These are phyloP conservation scores for Aureobasidium sp. DNA, from an alignment of 2,329 filamentous ascomycete species.

Conservation along the genomic window DNA sequence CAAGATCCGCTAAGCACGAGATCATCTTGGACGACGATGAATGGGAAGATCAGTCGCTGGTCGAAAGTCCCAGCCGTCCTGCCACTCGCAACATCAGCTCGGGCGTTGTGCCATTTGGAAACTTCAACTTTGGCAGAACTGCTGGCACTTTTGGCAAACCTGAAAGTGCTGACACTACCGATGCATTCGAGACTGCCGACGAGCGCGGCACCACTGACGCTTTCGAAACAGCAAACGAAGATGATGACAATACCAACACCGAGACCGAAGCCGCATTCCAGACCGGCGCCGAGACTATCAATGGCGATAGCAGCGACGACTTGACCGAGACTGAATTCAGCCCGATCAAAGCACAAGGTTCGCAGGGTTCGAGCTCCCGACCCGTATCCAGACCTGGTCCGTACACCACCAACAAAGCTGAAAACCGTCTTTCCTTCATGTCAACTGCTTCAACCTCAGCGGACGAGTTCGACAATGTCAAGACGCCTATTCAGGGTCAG, in stretches of 20 bases:
- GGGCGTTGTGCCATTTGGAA: slow-evolving; percentile 17
- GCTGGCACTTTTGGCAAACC: slow-evolving; percentile 23
- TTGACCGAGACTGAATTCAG: slow-evolving; percentile 75
- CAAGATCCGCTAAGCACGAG: slow-evolving; percentile 68
- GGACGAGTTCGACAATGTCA: slow-evolving; percentile 60
- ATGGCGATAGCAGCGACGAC: slow-evolving; percentile 64
- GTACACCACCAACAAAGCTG: slow-evolving; percentile 42
- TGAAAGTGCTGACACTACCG: slow-evolving; percentile 47
- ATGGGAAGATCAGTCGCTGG: slow-evolving; percentile 76
- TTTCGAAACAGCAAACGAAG: slow-evolving; percentile 73
- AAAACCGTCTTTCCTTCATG: slow-evolving; percentile 62
- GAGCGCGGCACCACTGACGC: slow-evolving; percentile 53
- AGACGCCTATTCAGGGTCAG: slow-evolving; percentile 58
- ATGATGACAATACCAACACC: slow-evolving; percentile 53
- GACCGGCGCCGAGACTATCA: slow-evolving; percentile 71
- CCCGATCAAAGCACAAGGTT: slow-evolving; percentile 15
- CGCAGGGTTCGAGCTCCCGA: slow-evolving; percentile 26
- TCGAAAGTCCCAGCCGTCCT: slow-evolving; percentile 50
- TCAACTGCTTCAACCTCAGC: slow-evolving; percentile 86
- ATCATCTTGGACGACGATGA: slow-evolving; percentile 72
- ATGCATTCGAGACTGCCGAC: slow-evolving; percentile 59
- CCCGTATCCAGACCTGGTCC: slow-evolving; percentile 26
- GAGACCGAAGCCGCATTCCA: slow-evolving; percentile 87
- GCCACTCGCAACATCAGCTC: slow-evolving; percentile 17
- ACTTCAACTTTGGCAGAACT: slow-evolving; percentile 12